phyloP scores from a whole-genome alignment of 352 stramenopile species.

The Phytophthora ohioensis region DNA sequence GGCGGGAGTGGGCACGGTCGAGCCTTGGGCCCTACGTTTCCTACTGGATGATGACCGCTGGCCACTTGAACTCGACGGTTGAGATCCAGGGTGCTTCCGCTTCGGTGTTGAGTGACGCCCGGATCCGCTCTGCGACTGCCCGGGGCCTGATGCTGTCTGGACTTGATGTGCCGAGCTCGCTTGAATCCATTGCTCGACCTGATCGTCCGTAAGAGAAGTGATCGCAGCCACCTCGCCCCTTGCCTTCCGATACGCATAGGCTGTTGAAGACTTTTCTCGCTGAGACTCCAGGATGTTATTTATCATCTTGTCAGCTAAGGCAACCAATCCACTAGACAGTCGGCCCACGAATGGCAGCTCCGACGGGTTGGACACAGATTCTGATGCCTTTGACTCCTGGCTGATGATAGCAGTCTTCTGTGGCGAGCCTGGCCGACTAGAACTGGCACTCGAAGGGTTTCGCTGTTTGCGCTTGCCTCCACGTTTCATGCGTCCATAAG shows the following conservation, averaged over 20 bases:
- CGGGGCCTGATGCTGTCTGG: constrained; percentile 24
- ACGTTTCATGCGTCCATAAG: constrained; percentile 74
- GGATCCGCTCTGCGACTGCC: constrained; percentile 41
- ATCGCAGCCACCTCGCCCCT: constrained; percentile 64
- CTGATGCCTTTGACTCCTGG: constrained; percentile 25
- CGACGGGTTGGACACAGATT: constrained; percentile 40
- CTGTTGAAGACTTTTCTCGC: constrained; percentile 57
- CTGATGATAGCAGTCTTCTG: constrained; percentile 47
- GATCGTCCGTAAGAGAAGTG: constrained; percentile 61
- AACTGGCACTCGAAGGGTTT: constrained; percentile 36
- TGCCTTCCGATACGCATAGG: constrained; percentile 59
- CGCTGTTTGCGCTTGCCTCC: constrained; percentile 58
- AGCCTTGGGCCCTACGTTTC: constrained; percentile 50
- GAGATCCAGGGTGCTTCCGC: constrained; percentile 49
- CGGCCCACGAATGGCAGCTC: constrained; percentile 63
- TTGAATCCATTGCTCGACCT: constrained; percentile 80
- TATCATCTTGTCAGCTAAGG: constrained; percentile 57
- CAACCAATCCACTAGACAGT: constrained; percentile 49
- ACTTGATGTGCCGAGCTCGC: constrained; percentile 28
- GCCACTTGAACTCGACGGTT: constrained; percentile 23
- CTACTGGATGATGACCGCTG: constrained; percentile 49
- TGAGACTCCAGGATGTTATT: constrained; percentile 61
- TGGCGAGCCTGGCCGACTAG: constrained; percentile 39
- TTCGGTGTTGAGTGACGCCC: constrained; percentile 63
- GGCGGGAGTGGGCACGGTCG: constrained; percentile 13